Base-by-base conservation (phyloP, 2,329 filamentous ascomycete species). In the Aureobasidium sp. region DNA sequence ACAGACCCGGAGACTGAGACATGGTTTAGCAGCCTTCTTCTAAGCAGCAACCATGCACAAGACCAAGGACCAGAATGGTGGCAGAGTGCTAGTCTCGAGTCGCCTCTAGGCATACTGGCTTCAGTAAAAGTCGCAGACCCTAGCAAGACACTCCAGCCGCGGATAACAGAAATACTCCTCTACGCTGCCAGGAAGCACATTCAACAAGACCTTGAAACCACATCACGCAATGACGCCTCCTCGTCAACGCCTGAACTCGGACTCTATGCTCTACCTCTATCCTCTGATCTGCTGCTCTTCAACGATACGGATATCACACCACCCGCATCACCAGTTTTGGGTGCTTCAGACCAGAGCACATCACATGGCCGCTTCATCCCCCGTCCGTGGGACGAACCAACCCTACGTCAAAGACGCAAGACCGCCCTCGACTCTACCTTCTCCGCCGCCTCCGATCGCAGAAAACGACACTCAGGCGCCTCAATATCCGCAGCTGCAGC, bases 401-500 rank as follows among this genome's bases (percentile, higher is more conserved):
- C 59, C 5, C 67, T 68, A 0, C 63, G 70, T 0, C 68, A 71
- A 11, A 81, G 79, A 65, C 73, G 77, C 16, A 77, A 75, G 59
- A 27, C 32, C n/a, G 74, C 72, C 27, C 67, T 74, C 14, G 68
- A 67, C 7, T 73, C 77, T 36, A 68, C 80, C 4, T 80, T 82
- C 55, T 77, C 81, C 51, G 75, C 78, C 66, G 79, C 79, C 4
- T 72, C 73, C 1, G 72, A 77, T 49, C 74, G 74, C 3, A 73
- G 74, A 1, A 74, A 73, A 37, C 69, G 74, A 16, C 72, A 73
- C 11, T 77, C 76, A 4, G 78, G 78, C 2, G 72, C 75, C 60
- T 72, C 74, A 32, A 68, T 80, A 4, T 67, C 77, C 3, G 77
- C 76, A 9, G 75, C 77, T 3, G 75, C 77, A 11, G 68, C 70